Conservation (phyloP, 192 early-diverging fungal genomes). For the Rhizoclosmatium sp. region DNA sequence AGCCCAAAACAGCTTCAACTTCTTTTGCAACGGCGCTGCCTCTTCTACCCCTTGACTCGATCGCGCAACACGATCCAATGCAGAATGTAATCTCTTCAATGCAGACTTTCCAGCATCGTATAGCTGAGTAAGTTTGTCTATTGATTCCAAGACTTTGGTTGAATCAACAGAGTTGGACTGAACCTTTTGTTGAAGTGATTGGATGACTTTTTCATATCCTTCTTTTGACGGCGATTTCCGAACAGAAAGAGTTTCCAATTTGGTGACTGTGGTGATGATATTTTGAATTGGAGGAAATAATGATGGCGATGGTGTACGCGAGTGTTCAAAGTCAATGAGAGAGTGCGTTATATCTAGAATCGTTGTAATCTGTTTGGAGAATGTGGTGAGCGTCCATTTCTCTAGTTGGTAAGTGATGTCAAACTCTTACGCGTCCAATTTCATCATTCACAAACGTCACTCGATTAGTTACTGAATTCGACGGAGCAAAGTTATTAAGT, state of each 20-base stretch:
- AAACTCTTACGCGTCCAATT: background rate
- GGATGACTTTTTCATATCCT: background rate
- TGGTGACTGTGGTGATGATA: background rate
- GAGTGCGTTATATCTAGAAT: background rate
- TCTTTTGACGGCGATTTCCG: slow-evolving; percentile 15
- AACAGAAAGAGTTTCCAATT: background rate
- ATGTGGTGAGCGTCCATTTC: too few species aligned
- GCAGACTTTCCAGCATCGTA: background rate
- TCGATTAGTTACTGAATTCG: background rate
- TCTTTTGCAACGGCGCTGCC: background rate
- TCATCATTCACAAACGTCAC: background rate
- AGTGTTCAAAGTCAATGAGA: slow-evolving; percentile 6
- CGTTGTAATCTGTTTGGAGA: background rate
- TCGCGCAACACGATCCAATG: background rate
- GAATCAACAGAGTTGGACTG: background rate
- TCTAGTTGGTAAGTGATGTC: too few species aligned
- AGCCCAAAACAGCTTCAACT: slow-evolving; percentile 19
- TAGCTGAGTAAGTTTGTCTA: background rate
- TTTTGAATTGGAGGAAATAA: background rate
- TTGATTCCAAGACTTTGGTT: background rate
- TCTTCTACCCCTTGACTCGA: background rate
- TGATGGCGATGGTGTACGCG: background rate
- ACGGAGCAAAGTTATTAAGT: background rate
- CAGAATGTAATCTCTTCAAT: slow-evolving; percentile 14
- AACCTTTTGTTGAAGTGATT: background rate